Conservation (phyloP, 495 filamentous ascomycete genomes). For the Penicillium samsonianum region DNA sequence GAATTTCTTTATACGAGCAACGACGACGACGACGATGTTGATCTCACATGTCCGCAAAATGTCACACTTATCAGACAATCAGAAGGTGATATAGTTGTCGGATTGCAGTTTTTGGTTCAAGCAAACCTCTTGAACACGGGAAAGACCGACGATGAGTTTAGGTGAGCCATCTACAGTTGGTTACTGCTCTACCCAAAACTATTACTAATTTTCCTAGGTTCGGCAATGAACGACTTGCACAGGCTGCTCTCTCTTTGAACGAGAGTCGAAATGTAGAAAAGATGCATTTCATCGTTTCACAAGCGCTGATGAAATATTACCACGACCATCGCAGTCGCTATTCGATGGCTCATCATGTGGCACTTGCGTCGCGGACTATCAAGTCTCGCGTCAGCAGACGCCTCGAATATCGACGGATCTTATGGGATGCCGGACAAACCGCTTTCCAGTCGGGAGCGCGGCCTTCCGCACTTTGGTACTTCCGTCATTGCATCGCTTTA, state of each 20-base stretch:
- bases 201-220: slow-evolving; percentile 50
- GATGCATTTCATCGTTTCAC: slow-evolving; percentile 88
- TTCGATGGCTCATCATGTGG: slow-evolving; percentile 73
- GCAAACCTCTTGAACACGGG: slow-evolving; percentile 73
- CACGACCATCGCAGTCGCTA: slow-evolving; percentile 61
- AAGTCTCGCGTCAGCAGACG: slow-evolving; percentile 59
- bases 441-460: slow-evolving; percentile 79
- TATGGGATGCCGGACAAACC: slow-evolving; percentile 73
- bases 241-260: slow-evolving; percentile 67
- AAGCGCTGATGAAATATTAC: slow-evolving; percentile 72
- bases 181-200: not conserved
- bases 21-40: slow-evolving; percentile 36
- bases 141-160: slow-evolving; percentile 74
- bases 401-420: slow-evolving; percentile 65
- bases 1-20: slow-evolving; percentile 59
- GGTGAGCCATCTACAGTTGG: slow-evolving; percentile 21
- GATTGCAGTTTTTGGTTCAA: slow-evolving; percentile 75
- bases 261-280: slow-evolving; percentile 65
- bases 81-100: slow-evolving; percentile 63
- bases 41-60: slow-evolving; percentile 39
- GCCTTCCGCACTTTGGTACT: slow-evolving; percentile 77
- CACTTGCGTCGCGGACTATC: slow-evolving; percentile 70
- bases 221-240: slow-evolving; percentile 79
- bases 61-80: slow-evolving; percentile 35
- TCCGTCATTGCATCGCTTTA: slow-evolving; percentile 69